Evolutionary conservation across 139 green algal genomes (phyloP).

Genomic region (Mychonastes homosphaera): DNA sequence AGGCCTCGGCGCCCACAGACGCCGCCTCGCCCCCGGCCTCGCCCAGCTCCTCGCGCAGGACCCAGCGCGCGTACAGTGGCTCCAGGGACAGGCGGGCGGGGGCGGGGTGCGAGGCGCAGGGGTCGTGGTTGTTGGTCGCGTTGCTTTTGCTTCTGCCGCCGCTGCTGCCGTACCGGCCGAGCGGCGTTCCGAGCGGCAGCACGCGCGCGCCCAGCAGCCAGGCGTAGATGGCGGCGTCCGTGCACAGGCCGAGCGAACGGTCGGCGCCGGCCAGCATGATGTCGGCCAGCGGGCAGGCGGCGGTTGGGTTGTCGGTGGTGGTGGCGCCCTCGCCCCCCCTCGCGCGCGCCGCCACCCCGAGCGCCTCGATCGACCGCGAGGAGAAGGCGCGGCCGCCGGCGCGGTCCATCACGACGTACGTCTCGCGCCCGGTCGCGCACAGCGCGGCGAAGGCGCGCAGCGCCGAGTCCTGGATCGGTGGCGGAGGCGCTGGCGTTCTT

Average conservation of each 20-base stretch:
- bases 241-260: conserved; percentile 17
- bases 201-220: conserved; percentile 4
- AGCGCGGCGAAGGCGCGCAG: neutral
- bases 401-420: neutral
- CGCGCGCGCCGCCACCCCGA: no score
- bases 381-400: neutral
- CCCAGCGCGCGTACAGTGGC: conserved; percentile 7
- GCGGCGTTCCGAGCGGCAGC: neutral
- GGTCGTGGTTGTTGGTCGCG: neutral
- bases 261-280: conserved; percentile 4
- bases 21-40: no score
- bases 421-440: neutral
- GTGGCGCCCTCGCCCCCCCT: no score
- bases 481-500: no score
- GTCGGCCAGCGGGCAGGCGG: conserved; percentile 4
- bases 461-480: conserved; percentile 3
- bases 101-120: neutral
- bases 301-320: no score
- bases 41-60: no score
- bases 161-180: neutral
- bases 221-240: conserved; percentile 14
- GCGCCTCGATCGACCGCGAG: neutral
- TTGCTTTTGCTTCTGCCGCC: neutral
- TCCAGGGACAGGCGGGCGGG: conserved; percentile 9
- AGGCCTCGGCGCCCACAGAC: no score